phyloP scores from a whole-genome alignment of 1,284 basidiomycete genomes.

The Fomitopsis palustris region DNA sequence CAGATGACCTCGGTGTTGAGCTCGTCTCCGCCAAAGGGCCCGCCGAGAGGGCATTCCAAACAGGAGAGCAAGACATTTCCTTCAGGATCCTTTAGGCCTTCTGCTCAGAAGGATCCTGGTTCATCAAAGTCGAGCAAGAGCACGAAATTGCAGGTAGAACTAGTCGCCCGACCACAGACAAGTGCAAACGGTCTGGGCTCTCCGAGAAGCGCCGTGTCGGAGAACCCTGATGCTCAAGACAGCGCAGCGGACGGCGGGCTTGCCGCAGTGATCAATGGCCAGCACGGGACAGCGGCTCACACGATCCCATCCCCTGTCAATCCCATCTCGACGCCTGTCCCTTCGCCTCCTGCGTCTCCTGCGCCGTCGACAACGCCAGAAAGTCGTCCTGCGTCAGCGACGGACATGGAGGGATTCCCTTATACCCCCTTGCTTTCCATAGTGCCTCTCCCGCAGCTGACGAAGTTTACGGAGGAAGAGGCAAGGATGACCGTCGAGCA shows the following conservation, averaged over 20 bases:
- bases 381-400: background rate
- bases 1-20: background rate
- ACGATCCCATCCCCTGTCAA: background rate
- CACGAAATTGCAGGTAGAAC: slow-evolving; percentile 17
- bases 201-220: background rate
- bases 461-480: slow-evolving; percentile 56
- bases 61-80: background rate
- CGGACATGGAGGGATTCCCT: slow-evolving; percentile 9
- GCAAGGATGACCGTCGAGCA: slow-evolving; percentile 72
- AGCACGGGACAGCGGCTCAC: background rate
- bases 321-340: background rate
- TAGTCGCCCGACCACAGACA: slow-evolving; percentile 6
- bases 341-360: background rate
- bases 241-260: background rate
- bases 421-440: slow-evolving; percentile 20
- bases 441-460: slow-evolving; percentile 21
- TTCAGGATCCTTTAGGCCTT: background rate
- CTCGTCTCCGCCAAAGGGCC: background rate
- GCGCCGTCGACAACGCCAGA: background rate
- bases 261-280: background rate
- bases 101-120: background rate
- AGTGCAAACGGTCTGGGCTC: background rate
- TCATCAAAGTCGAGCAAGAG: slow-evolving; percentile 7
- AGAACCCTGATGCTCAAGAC: background rate
- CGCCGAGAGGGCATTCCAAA: background rate